These are phyloP conservation scores for Picochlorum sp. DNA, from an alignment of 139 green algal genomes.

Conservation along the genomic window DNA sequence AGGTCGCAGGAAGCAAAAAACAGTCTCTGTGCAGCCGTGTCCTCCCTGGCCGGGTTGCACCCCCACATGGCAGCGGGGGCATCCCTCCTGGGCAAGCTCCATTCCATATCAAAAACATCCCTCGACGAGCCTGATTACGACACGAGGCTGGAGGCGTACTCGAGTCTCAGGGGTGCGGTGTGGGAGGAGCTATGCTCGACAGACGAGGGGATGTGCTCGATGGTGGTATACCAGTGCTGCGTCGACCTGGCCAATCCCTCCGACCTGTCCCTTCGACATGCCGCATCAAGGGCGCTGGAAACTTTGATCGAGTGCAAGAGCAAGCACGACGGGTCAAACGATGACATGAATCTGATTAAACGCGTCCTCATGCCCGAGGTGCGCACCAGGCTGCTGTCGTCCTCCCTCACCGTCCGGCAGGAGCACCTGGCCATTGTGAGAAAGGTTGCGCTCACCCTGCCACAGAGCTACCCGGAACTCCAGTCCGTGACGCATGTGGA, in stretches of 20 bases:
- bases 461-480: slow-evolving; percentile 48
- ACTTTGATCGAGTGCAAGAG: not conserved
- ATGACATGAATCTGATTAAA: slow-evolving; percentile 20
- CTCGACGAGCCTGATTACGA: slow-evolving; percentile 61
- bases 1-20: too few species aligned
- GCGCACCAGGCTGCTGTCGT: slow-evolving; percentile 32
- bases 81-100: slow-evolving; percentile 36
- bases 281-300: slow-evolving; percentile 33
- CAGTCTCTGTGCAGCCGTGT: slow-evolving; percentile 20
- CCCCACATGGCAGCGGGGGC: slow-evolving; percentile 17
- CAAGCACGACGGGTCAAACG: not conserved
- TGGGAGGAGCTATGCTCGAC: slow-evolving; percentile 35
- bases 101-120: slow-evolving; percentile 30
- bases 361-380: slow-evolving; percentile 48
- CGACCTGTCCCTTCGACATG: slow-evolving; percentile 58
- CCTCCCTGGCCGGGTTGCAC: slow-evolving; percentile 38
- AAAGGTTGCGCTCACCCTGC: slow-evolving; percentile 30
- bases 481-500: slow-evolving; percentile 42
- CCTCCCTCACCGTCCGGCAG: slow-evolving; percentile 53
- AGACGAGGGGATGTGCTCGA: slow-evolving; percentile 28
- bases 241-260: slow-evolving; percentile 48
- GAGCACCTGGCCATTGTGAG: slow-evolving; percentile 67
- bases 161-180: slow-evolving; percentile 18
- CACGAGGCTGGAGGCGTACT: slow-evolving; percentile 52
- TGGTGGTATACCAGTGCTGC: slow-evolving; percentile 48